These are phyloP conservation scores for Podospora fimiseda DNA, from an alignment of 495 filamentous ascomycete genomes.

Conservation along the genomic window DNA sequence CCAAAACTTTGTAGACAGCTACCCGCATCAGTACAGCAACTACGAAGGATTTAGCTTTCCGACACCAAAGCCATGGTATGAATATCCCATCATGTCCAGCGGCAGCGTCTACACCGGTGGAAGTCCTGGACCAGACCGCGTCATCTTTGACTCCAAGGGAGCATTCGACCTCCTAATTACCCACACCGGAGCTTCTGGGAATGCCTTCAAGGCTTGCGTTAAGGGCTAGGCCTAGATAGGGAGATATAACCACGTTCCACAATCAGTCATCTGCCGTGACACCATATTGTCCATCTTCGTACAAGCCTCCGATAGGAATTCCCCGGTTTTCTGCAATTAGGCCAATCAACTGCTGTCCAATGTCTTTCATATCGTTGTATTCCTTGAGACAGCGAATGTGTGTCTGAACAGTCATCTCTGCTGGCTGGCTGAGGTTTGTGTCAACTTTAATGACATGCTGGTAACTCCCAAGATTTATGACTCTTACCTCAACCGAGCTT, in stretches of 20 bases:
- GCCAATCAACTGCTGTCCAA: slow-evolving; percentile 65
- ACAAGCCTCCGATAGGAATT: slow-evolving; percentile 54
- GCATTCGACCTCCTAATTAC: slow-evolving; percentile 56
- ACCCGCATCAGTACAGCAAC: slow-evolving; percentile 69
- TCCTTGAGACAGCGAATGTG: slow-evolving; percentile 65
- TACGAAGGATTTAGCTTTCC: slow-evolving; percentile 67
- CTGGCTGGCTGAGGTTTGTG: slow-evolving; percentile 22
- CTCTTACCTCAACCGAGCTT: slow-evolving; percentile 8
- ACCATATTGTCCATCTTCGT: slow-evolving; percentile 44
- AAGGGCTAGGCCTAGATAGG: slow-evolving; percentile 31
- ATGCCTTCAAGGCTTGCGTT: slow-evolving; percentile 57
- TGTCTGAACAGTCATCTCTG: slow-evolving; percentile 39
- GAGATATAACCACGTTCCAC: slow-evolving; percentile 30
- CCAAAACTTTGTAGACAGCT: slow-evolving; percentile 34
- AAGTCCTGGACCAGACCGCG: slow-evolving; percentile 63
- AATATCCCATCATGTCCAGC: slow-evolving; percentile 60
- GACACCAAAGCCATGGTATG: slow-evolving; percentile 52
- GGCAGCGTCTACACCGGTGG: slow-evolving; percentile 53
- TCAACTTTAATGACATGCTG: too few relatives aligned
- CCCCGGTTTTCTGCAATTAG: slow-evolving; percentile 66
- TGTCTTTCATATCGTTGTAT: slow-evolving; percentile 76
- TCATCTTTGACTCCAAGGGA: slow-evolving; percentile 54
- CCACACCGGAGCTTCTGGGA: slow-evolving; percentile 60
- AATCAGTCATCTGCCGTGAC: slow-evolving; percentile 15
- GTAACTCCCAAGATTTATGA: too few relatives aligned